Base-by-base conservation (phyloP, 2,329 filamentous ascomycete genomes). In the Hypoxylon sp. region DNA sequence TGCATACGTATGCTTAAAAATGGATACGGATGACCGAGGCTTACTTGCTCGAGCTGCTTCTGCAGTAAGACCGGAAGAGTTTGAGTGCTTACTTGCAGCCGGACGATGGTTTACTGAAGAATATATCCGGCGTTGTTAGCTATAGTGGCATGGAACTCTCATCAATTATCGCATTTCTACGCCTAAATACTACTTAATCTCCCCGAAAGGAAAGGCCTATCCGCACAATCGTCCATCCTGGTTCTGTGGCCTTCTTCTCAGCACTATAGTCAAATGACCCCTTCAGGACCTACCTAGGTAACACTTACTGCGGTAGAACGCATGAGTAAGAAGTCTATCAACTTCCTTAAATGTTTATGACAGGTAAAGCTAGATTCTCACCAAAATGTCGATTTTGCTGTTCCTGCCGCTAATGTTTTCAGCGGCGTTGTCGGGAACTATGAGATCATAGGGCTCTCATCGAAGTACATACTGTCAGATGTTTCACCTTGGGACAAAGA, bases 161-260 rank as follows among this genome's bases (percentile, higher is more conserved):
- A 59, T 25, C 32, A 28, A 30, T 45, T 21, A 17, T 17, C 17
- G 21, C 38, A 28, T 51, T 19, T 23, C 25, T 36, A 45, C 14
- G 30, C 56, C 25, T 17, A 46, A 45, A 60, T 60, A 46, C 28
- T 48, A 23, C 17, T 50, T 25, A 5, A 10, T n/a, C 14, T 32
- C 13, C 25, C 23, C 25, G 23, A 56, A 32, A 11, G 14, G 38
- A 53, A 41, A 41, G n/a, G 6, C 2, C 7, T 7, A 9, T 3
- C 36, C 14, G 9, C 36, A n/a, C 7, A 17, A 7, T n/a, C 6
- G 7, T 41, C 36, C 19, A 43, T 4, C 19, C 17, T 43, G 17
- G 38, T 43, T 43, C 38, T 43, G 17, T 19, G 10, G 17, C 19
- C 38, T 17, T 43, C 17, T 43, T 43, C 17, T 43, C 38, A 43